Base-by-base conservation (phyloP, 306 rosid species). In the Morella rubra region DNA sequence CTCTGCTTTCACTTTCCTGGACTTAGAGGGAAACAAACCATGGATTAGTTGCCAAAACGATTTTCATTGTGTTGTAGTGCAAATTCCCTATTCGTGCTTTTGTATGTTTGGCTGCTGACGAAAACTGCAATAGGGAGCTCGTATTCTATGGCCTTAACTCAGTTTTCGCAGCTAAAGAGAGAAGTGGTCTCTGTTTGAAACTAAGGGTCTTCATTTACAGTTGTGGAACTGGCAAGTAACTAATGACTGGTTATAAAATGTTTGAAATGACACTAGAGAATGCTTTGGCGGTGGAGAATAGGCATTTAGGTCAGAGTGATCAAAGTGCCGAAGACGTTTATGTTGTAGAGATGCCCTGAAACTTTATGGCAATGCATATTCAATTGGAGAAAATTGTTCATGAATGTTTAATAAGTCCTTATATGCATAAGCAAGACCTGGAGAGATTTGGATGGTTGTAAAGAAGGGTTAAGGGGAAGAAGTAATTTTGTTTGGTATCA, bases 181-280 rank as follows among this genome's bases (percentile, higher is more conserved):
- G 55, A 61, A 37, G 11, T 76, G 62, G 64, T 65, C 45, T 65
- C 13, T 40, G 16, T 52, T 51, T 51, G 72, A 12, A 41, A 59
- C 42, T 40, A 49, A 24, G 41, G 42, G 44, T 56, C 32, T 16
- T 22, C 15, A 27, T 42, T 42, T 52, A 14, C 10, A 18, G 40
- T 32, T 22, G 22, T 58, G 22, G 40, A 22, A 58, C 13, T 58
- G 16, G 60, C 22, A 54, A n/a, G 64, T 49, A 49, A 15, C 16
- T 12, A 32, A 32, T 32, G 37, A 32, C 37, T 3, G 3, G 37
- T 32, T 32, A 32, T 37, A 22, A 58, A 22, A 22, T 58, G 64
- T 8, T 58, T 58, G 50, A 16, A 65, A n/a, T 40, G 8, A 18
- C 40, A 41, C 49, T 65, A 7, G 8, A 65, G 70, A 65, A 15